A percentile compares a stretch with the other conserved stretches of the same genome.
Conservation (phyloP, 345 rosid species). For the Bretschneidera sinensis region DNA sequence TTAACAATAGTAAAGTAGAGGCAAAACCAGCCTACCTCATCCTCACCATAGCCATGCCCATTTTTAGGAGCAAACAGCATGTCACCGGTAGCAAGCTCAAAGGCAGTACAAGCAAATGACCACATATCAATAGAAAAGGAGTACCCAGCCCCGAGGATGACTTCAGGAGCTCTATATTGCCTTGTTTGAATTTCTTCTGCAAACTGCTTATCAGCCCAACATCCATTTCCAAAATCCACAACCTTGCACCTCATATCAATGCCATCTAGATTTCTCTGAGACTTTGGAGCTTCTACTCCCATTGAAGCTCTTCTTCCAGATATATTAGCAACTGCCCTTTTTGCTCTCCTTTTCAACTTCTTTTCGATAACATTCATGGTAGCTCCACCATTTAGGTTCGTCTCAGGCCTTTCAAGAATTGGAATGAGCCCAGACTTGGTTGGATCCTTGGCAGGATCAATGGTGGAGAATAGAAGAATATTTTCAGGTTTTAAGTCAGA, state of each 20-base stretch:
- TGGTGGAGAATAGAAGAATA: conserved; percentile 80
- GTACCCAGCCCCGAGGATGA: conserved; percentile 68
- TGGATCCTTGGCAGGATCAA: conserved; percentile 92
- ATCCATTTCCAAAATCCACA: conserved; percentile 96
- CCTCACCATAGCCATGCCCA: conserved; percentile 80
- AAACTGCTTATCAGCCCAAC: conserved; percentile 81
- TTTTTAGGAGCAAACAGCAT: conserved; percentile 88
- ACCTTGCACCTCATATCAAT: conserved; percentile 88
- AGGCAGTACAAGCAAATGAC: conserved; percentile 98
- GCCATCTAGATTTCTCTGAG: conserved; percentile 63
- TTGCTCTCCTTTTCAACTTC: conserved; percentile 89
- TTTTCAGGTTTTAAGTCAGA: conserved; percentile 91
- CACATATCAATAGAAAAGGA: conserved; percentile 89
- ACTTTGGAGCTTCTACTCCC: conserved; percentile 37
- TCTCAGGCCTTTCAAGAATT: conserved; percentile 81
- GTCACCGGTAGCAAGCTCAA: conserved; percentile 98
- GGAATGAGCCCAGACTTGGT: conserved; percentile 64
- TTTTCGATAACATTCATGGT: conserved; percentile 83
- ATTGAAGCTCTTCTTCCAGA: conserved; percentile 65
- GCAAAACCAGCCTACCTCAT: conserved; percentile 59
- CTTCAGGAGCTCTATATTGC: conserved; percentile 98
- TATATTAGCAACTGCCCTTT: conserved; percentile 82
- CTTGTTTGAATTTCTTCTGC: conserved; percentile 95
- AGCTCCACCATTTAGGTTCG: conserved; percentile 51
- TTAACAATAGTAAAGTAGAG: background rate